Percentiles rank a stretch among this genome's conserved stretches.
phyloP scores from a whole-genome alignment of 768 basidiomycete genomes.

The Lactarius indigo region DNA sequence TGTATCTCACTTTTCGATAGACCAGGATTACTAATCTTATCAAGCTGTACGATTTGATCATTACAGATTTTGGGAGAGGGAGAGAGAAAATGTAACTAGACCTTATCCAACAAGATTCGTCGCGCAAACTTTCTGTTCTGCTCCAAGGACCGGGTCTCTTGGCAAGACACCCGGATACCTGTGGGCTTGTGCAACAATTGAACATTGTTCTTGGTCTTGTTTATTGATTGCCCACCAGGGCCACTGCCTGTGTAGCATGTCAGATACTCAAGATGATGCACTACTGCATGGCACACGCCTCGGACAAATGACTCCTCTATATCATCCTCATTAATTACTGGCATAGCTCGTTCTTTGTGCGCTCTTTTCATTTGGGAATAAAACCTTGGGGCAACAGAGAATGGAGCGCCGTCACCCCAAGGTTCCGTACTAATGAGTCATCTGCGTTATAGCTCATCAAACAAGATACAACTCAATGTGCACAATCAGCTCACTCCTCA shows the following conservation, averaged over 20 bases:
- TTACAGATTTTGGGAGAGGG: neutral
- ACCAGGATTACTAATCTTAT: conserved; percentile 62
- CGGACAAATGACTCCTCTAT: conserved; percentile 85
- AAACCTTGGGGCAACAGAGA: conserved; percentile 36
- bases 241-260: conserved; percentile 60
- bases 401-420: conserved; percentile 16
- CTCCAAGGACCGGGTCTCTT: conserved; percentile 81
- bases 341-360: conserved; percentile 57
- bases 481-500: conserved; percentile 17
- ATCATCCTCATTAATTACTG: conserved; percentile 72
- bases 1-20: conserved; percentile 34
- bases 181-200: conserved; percentile 88
- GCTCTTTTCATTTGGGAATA: conserved; percentile 72
- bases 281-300: conserved; percentile 45
- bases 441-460: conserved; percentile 23
- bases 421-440: conserved; percentile 28
- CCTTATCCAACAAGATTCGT: conserved; percentile 72
- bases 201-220: conserved; percentile 91
- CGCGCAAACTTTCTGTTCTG: conserved; percentile 79
- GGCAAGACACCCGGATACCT: conserved; percentile 80
- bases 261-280: conserved; percentile 12
- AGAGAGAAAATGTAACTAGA: conserved; percentile 11
- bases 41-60: conserved; percentile 46
- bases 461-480: neutral
- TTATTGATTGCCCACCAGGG: conserved; percentile 95